These are phyloP conservation scores for Diddensiella transvaalensis DNA, from an alignment of 805 yeast genomes.

Conservation along the genomic window DNA sequence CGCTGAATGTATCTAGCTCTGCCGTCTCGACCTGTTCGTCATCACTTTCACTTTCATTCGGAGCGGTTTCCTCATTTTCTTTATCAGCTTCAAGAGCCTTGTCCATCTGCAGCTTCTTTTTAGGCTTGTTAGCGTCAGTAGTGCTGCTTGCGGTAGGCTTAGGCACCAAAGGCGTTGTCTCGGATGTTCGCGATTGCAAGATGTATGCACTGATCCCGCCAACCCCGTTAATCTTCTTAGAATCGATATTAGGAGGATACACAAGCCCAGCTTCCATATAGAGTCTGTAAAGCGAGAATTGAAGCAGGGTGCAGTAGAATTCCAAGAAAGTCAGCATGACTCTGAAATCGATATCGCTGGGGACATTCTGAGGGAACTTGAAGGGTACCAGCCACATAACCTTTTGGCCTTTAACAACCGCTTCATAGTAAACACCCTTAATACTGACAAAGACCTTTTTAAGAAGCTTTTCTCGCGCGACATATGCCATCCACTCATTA, in stretches of 20 bases:
- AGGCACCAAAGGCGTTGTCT: conserved; percentile 21
- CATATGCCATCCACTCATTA: conserved; percentile 93
- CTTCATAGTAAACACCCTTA: conserved; percentile 96
- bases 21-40: conserved; percentile 39
- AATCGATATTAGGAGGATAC: conserved; percentile 86
- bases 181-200: conserved; percentile 45
- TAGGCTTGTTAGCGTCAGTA: background rate
- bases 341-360: conserved; percentile 90
- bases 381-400: conserved; percentile 95
- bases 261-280: conserved; percentile 81
- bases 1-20: conserved; percentile 67
- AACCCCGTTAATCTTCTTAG: conserved; percentile 68
- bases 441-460: conserved; percentile 92
- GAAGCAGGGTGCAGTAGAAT: conserved; percentile 87
- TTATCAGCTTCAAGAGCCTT: conserved; percentile 37
- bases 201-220: conserved; percentile 88
- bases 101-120: conserved; percentile 33
- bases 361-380: conserved; percentile 94
- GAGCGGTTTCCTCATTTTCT: conserved; percentile 34
- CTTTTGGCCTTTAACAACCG: conserved; percentile 84
- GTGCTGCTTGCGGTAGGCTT: background rate
- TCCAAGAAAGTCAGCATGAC: conserved; percentile 96
- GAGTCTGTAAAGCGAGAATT: conserved; percentile 79
- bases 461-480: conserved; percentile 77
- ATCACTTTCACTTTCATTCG: conserved; percentile 24